Evolutionary conservation across 305 asterid species (phyloP).

Genomic region (Fraxinus sp.): DNA sequence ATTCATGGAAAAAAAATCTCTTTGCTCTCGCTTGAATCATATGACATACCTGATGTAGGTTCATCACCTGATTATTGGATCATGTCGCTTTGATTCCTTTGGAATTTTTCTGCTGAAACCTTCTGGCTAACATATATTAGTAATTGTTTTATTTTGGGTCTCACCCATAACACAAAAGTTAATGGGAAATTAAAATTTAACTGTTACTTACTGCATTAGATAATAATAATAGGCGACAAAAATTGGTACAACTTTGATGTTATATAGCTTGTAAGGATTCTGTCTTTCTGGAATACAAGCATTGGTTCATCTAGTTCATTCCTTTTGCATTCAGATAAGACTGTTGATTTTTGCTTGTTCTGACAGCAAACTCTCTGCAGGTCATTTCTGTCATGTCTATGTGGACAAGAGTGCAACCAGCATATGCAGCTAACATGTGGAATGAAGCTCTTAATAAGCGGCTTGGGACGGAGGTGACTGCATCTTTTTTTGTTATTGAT

Average conservation of each 20-base stretch:
- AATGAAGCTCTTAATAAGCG: slow-evolving; percentile 98
- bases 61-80: background rate
- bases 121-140: background rate
- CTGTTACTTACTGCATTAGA: background rate
- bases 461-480: slow-evolving; percentile 85
- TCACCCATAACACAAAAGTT: background rate
- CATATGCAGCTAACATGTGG: slow-evolving; percentile 99
- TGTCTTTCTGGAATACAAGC: background rate
- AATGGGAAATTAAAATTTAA: background rate
- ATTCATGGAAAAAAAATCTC: background rate
- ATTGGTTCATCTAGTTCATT: background rate
- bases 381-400: slow-evolving; percentile 98
- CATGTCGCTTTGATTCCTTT: background rate
- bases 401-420: slow-evolving; percentile 99
- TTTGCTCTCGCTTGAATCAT: background rate
- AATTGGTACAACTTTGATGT: background rate
- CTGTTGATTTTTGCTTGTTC: slow-evolving; percentile 11
- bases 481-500: slow-evolving; percentile 17
- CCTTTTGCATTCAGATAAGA: slow-evolving; percentile 3
- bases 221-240: background rate
- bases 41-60: background rate
- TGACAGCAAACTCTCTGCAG: slow-evolving; percentile 40
- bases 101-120: background rate
- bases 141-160: background rate
- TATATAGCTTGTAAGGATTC: background rate